Base-by-base conservation (phyloP, 2,329 filamentous ascomycete species). In the Lasiodiplodia gonubiensis region DNA sequence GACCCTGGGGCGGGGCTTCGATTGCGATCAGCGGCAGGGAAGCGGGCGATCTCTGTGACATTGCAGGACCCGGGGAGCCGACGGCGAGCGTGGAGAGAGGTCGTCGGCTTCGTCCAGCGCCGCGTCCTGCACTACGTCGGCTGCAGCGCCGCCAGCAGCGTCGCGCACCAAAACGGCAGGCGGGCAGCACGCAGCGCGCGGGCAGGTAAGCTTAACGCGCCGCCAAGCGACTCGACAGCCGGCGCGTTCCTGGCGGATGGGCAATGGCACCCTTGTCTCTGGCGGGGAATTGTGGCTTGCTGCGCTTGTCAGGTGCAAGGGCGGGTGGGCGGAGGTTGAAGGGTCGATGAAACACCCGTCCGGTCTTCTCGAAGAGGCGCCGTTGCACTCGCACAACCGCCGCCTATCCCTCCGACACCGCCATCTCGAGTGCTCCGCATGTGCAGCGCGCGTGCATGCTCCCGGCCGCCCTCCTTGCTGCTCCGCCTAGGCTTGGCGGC, bases 1-100 rank as follows among this genome's bases (percentile, higher is more conserved):
- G 46, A 51, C 59, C 59, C 59, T 51, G 27, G 59, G 25, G 46
- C 59, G 59, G 27, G 27, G 42, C 11, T 30, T 18, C n/a, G 42
- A 63, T 51, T 63, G 46, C 59, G 59, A 63, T 63, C 59, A 51
- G 59, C 59, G 59, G 46, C 59, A 63, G 59, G 59, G 59, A 51
- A 63, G 59, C 59, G n/a, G 59, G 30, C 42, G 42, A 51, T 63
- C 42, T 49, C 59, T 49, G 59, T 21, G 59, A 63, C 59, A 63
- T 63, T 63, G 59, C 59, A 63, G 59, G 59, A 63, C 46, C 7
- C 46, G 57, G 57, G 37, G 30, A 39, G 27, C 37, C 8, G 37
- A 42, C 18, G 37, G 25, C 11, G 27, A 25, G 59, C 46, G 30
- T 25, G 59, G 42, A n/a, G 59, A 42, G 18, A 12, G 16, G 53